Evolutionary conservation across 108 stramenopile species (phyloP).

Genomic region (Cyclotella choctawhatcheeana): DNA sequence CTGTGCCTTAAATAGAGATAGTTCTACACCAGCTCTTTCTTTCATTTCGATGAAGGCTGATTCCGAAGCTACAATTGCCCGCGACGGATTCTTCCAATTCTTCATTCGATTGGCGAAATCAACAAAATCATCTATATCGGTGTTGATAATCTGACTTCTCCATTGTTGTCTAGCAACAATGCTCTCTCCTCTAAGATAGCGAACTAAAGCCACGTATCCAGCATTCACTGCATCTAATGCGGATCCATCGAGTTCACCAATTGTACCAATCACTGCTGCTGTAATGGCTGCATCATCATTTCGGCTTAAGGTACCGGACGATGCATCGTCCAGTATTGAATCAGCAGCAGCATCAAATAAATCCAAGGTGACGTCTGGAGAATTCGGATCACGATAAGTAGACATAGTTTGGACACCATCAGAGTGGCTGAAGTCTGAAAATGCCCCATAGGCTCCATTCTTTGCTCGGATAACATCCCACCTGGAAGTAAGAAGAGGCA

Average conservation of each 20-base stretch:
- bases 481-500: conserved; percentile 56
- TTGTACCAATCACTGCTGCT: conserved; percentile 75
- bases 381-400: conserved; percentile 74
- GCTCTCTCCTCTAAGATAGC: conserved; percentile 72
- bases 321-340: conserved; percentile 48
- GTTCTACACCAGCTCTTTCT: conserved; percentile 9
- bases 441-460: conserved; percentile 90
- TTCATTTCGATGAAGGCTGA: conserved; percentile 38
- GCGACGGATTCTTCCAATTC: conserved; percentile 28
- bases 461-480: conserved; percentile 87
- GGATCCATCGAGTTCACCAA: conserved; percentile 84
- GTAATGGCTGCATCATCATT: conserved; percentile 64
- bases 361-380: conserved; percentile 69
- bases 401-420: conserved; percentile 70
- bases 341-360: conserved; percentile 74
- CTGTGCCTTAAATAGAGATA: conserved; percentile 26
- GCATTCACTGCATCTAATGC: conserved; percentile 69
- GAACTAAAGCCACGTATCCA: conserved; percentile 69
- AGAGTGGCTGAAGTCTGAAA: conserved; percentile 66
- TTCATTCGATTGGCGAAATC: conserved; percentile 44
- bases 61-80: conserved; percentile 47
- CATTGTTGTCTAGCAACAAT: conserved; percentile 65
- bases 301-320: conserved; percentile 38
- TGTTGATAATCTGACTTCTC: conserved; percentile 71
- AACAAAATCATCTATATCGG: conserved; percentile 34